Base-by-base conservation (phyloP, 169 alveolate genomes). In the Blepharisma undulans region DNA sequence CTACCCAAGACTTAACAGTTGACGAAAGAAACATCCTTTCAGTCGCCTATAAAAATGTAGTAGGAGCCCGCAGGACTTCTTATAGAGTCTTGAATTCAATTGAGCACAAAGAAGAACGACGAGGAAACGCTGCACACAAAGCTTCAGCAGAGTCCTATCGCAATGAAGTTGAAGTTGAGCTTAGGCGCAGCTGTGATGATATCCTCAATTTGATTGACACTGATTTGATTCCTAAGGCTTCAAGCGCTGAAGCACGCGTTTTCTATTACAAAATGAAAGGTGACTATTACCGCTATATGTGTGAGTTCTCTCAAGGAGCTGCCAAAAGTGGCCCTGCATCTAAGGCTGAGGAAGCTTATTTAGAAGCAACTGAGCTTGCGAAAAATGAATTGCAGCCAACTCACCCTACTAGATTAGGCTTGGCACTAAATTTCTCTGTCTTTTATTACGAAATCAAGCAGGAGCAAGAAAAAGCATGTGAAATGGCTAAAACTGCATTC, bases 201-300 rank as follows among this genome's bases (percentile, higher is more conserved):
- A 98, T 99, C 87, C 97, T 98, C n/a, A 85, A 92, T 60, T 96
- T 98, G 61, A 96, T 99, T 72, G 98, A 98, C 92, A 93, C 96
- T 88, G 92, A 97, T 90, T 97, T 99, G 87, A 97, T 99, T 91
- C 98, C 98, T 80, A 96, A 98, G 34, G 97, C 99, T 85, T 90
- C 98, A 22, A 84, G 12, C n/a, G 5, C 34, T 8, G 89, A 84
- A n/a, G 74, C 79, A 7, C 96, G 97, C 92, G 99, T 99, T 72
- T 99, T 99, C 97, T 99, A 99, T 96, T 96, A 95, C 92, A 99
- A 99, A 97, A 99, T 99, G 99, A 99, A 99, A 97, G 99, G 99
- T n/a, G 99, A 99, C 95, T 99, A 99, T 95, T 98, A 98, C 96
- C 34, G 89, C 33, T 84, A 84, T 30, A 97, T 99, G 86, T 98